Evolutionary conservation across 371 early-diverging fungal species (phyloP).

Genomic region (Syncephalastrum sp.): DNA sequence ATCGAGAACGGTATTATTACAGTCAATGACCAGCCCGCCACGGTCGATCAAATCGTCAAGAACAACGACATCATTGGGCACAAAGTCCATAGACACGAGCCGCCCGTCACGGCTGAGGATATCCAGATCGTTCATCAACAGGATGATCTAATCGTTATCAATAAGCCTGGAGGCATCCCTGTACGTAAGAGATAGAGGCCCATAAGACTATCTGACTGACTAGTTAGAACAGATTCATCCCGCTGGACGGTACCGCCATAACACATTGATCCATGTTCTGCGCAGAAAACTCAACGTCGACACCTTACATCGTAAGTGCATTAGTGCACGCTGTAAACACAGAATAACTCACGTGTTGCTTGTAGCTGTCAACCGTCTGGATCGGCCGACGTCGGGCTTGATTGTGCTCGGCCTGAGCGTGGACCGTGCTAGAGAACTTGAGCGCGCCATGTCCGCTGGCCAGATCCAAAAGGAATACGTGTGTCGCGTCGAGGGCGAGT

Average conservation of each 20-base stretch:
- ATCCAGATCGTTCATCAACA: constrained; percentile 63
- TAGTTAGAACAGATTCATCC: constrained; percentile 62
- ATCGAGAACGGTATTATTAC: constrained; percentile 78
- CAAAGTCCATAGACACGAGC: constrained; percentile 92
- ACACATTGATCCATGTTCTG: constrained; percentile 82
- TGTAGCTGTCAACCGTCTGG: constrained; percentile 83
- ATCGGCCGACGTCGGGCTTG: constrained; percentile 91
- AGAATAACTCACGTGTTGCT: constrained; percentile 2
- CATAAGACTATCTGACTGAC: not conserved
- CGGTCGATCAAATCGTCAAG: constrained; percentile 52
- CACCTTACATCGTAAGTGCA: constrained; percentile 67
- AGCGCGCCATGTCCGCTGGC: constrained; percentile 61
- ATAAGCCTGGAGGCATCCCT: constrained; percentile 91
- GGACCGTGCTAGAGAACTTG: constrained; percentile 61
- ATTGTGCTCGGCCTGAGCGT: constrained; percentile 75
- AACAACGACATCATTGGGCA: constrained; percentile 81
- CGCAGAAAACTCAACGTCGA: constrained; percentile 59
- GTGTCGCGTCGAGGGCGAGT: constrained; percentile 82
- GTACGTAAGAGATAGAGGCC: constrained; percentile 30
- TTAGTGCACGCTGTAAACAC: not conserved
- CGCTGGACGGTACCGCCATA: constrained; percentile 78
- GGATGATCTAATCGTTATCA: constrained; percentile 74
- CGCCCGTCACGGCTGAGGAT: constrained; percentile 73
- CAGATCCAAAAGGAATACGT: constrained; percentile 85
- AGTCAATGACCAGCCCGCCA: constrained; percentile 66